Evolutionary conservation across 148 eudicot species (phyloP), one percentile per base, ranked within the genome.

Genomic region (Amaranthus cruentus): DNA sequence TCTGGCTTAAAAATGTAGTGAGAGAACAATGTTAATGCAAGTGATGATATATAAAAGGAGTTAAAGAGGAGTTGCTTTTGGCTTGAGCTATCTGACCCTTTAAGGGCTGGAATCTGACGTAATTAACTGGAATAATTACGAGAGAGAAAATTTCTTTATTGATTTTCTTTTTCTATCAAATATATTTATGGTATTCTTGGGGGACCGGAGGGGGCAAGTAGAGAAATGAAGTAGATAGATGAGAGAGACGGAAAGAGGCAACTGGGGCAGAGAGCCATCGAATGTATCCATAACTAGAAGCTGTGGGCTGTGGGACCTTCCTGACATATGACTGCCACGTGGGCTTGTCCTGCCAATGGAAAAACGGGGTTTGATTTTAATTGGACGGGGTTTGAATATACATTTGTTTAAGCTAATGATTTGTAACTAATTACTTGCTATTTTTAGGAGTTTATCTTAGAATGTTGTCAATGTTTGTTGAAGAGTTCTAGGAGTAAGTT

Each of bases 271-370:
- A 73, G 81, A 80, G 81, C 80, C 80, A 68, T 83, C 69, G 79
- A 79, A 81, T 77, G 86, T 80, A 82, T 82, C 86, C 86, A 84
- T 75, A 74, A 84, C 81, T 79, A 85, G 91, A 79, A 77, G 85
- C 86, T 81, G 82, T 81, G 88, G 86, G 82, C 57, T 7, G 84
- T 82, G 85, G 96, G 87, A 64, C 87, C 88, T 68, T 9, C 42
- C 49, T 76, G 87, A 85, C 83, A 83, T 87, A 88, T 47, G 83
- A 72, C 79, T 76, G 76, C 83, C 83, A 76, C 79, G 79, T 56
- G 79, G 73, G 73, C 70, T 76, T 80, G 79, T 80, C 79, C 68
- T 53, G 21, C 76, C 76, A 76, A 80, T 54, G 49, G 63, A 47
- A 12, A 28, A 66, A 76, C 72, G 73, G 83, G 62, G 57, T 59